These are phyloP conservation scores for Rhizophagus prolifer DNA, from an alignment of 192 early-diverging fungal genomes.

Conservation along the genomic window DNA sequence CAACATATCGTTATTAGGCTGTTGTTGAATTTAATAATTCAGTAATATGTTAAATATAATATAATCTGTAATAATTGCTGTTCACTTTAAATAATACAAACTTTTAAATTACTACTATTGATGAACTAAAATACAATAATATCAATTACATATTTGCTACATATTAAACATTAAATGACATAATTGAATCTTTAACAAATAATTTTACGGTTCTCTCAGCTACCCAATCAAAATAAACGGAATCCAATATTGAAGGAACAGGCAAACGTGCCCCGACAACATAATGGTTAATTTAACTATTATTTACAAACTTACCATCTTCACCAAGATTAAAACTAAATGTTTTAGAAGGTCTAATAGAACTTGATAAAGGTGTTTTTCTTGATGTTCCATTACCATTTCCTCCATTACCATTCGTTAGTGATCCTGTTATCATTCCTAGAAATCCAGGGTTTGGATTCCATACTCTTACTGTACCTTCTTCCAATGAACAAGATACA, in stretches of 20 bases:
- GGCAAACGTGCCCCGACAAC: slow-evolving; percentile 9
- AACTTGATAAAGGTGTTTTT: slow-evolving; percentile 18
- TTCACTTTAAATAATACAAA: no score
- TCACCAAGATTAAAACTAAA: slow-evolving; percentile 39
- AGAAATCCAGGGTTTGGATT: slow-evolving; percentile 71
- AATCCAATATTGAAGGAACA: slow-evolving; percentile 34
- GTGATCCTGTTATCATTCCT: slow-evolving; percentile 59
- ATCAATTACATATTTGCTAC: no score
- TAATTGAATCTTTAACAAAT: slow-evolving; percentile 49
- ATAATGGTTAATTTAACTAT: neutral
- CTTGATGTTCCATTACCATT: neutral
- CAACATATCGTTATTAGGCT: no score
- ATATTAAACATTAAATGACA: slow-evolving; percentile 50
- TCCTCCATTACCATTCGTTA: neutral
- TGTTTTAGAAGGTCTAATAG: slow-evolving; percentile 11
- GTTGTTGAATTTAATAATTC: no score
- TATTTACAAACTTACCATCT: slow-evolving; percentile 30
- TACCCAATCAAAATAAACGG: slow-evolving; percentile 52
- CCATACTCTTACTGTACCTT: slow-evolving; percentile 73
- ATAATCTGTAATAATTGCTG: no score
- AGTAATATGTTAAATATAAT: no score
- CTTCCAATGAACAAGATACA: slow-evolving; percentile 67
- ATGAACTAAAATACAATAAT: no score
- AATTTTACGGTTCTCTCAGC: slow-evolving; percentile 50
- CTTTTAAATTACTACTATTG: no score